Evolutionary conservation across 768 basidiomycete species (phyloP), one percentile per base, ranked within the genome.

Genomic region (Tylopilus balloui): DNA sequence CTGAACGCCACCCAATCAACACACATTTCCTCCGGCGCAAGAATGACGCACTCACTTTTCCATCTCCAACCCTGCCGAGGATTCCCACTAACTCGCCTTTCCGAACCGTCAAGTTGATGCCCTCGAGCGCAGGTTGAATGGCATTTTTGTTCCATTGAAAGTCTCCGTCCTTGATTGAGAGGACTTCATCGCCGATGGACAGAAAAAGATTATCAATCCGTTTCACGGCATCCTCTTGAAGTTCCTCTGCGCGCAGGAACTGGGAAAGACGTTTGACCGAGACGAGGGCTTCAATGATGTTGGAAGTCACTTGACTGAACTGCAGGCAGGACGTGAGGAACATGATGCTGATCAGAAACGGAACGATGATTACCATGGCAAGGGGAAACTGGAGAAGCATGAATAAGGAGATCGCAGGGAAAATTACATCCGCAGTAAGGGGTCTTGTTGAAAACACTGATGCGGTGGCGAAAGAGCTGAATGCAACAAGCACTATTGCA

Each of bases 401-500:
- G 71, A 92, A 94, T 25, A 94, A 70, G 0, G 90, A 86, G 53
- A 98, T 92, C 0, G 90, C 84, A n/a, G 95, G 95, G 77, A 98
- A 98, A 54, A 97, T 94, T 43, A 92, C 72, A 53, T 96, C 93
- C 0, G 87, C 80, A 0, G 95, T 97, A 2, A 98, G 68, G 4
- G 92, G 89, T 24, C 64, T 75, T 1, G 76, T 66, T 4, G 83
- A 81, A 2, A 77, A 76, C 15, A 73, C 59, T 0, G 88, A 82
- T 7, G 88, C 88, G 0, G 78, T 77, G 7, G 88, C 83, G 56
- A 94, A 87, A 0, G 89, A 91, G 59, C 86, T 83, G 65, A 92
- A 87, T 12, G 86, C 86, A 6, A 91, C 89, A 3, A 90, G 70
- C 13, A 89, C 76, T 75, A 38, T 15, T 11, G 14, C 34, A 28